Base-by-base conservation (phyloP, 202 grass and related monocot species). In the Zoysia matrella region DNA sequence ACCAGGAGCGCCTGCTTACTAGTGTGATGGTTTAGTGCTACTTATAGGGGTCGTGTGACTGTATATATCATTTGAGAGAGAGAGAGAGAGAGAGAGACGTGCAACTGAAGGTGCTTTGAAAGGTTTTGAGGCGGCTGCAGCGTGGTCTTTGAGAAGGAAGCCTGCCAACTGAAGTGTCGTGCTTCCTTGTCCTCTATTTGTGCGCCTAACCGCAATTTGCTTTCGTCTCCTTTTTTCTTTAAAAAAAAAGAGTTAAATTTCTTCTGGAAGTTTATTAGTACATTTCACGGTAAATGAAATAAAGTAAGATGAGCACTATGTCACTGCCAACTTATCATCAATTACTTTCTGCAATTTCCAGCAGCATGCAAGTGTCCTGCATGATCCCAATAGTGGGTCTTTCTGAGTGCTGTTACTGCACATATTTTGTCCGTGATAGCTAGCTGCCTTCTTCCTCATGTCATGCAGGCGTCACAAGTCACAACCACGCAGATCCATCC, bases 391-490 rank as follows among this genome's bases (percentile, higher is more conserved):
- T 18, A 74, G 69, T 70, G 47, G 53, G 7, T 67, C 79, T 88
- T 88, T 74, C 18, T 74, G 73, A 69, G 76, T 82, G 77, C 60
- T 4, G 15, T 64, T 65, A 73, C 75, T 68, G 48, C 73, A 82
- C 40, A 42, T 63, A 68, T 54, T 84, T 73, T 6, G 4, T 16
- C 22, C 83, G 11, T 50, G 71, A 74, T 80, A 47, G 72, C 45
- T 22, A 22, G 22, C 22, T 76, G 74, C 10, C 67, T 79, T 42
- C 67, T 67, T 82, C 67, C 78, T 87, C 71, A 91, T 88, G 90
- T 94, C 89, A 94, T 87, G 88, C 81, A 72, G 36, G 79, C 92
- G 91, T 97, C 92, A 92, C 80, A 74, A 56, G 22, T 22, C 22
- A 22, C 22, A 22, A 22, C 22, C 22, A 22, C 22, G 22, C 22